Percentiles rank a stretch among this genome's conserved stretches.
Conservation (phyloP, 2,329 filamentous ascomycete species). For the Septoria petroselini region DNA sequence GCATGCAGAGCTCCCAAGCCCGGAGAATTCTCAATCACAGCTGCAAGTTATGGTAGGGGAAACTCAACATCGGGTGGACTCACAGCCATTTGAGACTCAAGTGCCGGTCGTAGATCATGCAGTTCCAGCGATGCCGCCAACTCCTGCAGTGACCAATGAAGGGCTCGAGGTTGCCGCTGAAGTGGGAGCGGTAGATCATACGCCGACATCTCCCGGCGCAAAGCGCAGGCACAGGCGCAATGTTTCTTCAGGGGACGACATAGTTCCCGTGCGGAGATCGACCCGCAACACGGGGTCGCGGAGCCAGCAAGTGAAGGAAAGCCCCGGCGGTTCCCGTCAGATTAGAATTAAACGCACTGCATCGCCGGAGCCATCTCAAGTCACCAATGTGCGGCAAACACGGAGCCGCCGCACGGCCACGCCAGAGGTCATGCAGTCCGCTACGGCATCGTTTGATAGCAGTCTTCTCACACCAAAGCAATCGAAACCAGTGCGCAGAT, state of each 20-base stretch:
- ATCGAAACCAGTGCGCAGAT: conserved; percentile 12
- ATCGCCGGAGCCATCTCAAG: conserved; percentile 1
- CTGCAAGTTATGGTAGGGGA: background rate
- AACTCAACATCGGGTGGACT: conserved; percentile 15
- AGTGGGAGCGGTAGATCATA: background rate
- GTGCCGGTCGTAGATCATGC: background rate
- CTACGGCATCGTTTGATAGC: conserved; percentile 11
- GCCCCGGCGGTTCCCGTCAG: conserved; percentile 1
- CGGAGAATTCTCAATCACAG: conserved; percentile 23
- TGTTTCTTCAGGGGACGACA: conserved; percentile 9
- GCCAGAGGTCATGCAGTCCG: background rate
- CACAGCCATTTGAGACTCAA: conserved; percentile 14
- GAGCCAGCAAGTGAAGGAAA: background rate
- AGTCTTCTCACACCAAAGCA: conserved; percentile 13
- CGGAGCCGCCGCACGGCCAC: conserved; percentile 1
- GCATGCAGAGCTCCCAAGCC: conserved; percentile 18
- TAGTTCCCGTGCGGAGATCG: conserved; percentile 18
- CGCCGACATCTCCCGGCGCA: conserved; percentile 1
- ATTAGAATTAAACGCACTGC: conserved; percentile 10
- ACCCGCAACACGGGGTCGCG: conserved; percentile 10
- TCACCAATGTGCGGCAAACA: background rate
- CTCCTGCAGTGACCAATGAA: conserved; percentile 38
- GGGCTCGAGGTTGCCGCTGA: conserved; percentile 12
- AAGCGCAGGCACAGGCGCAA: conserved; percentile 12
- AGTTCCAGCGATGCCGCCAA: conserved; percentile 32